Evolutionary conservation across 257 asterid genomes (phyloP).

Genomic region (Scutellaria galericulata): DNA sequence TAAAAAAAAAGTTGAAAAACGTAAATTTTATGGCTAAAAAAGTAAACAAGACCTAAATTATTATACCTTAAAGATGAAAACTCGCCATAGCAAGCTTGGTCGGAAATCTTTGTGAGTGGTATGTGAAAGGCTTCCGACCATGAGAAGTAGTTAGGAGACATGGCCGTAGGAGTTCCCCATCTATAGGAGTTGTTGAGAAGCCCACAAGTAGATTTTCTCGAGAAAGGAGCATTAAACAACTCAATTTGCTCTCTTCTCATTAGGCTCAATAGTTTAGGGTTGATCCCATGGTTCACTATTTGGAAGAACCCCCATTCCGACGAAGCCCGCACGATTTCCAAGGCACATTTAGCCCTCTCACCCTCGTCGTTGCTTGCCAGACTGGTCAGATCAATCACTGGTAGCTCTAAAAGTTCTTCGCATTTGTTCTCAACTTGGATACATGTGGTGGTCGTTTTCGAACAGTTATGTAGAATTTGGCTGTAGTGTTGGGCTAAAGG

Average conservation of each 20-base stretch:
- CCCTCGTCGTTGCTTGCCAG: slow-evolving; percentile 35
- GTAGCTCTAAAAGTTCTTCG: slow-evolving; percentile 37
- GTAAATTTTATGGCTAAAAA: no score
- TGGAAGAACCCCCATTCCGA: slow-evolving; percentile 82
- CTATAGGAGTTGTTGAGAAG: slow-evolving; percentile 63
- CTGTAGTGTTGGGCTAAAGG: slow-evolving; percentile 37
- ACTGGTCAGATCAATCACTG: slow-evolving; percentile 48
- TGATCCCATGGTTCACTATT: slow-evolving; percentile 69
- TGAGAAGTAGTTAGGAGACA: slow-evolving; percentile 56
- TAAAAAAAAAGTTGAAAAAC: no score
- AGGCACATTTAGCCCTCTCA: slow-evolving; percentile 39
- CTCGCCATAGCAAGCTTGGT: slow-evolving; percentile 55
- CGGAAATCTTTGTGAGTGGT: slow-evolving; percentile 58
- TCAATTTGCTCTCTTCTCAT: slow-evolving; percentile 60
- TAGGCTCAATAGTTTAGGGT: slow-evolving; percentile 36
- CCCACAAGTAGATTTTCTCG: slow-evolving; percentile 53
- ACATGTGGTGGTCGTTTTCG: not conserved
- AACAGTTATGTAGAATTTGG: slow-evolving; percentile 6
- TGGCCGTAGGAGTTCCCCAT: slow-evolving; percentile 70
- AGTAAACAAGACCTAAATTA: no score
- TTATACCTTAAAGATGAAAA: slow-evolving; percentile 58
- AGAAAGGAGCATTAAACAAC: slow-evolving; percentile 55
- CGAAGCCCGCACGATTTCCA: slow-evolving; percentile 51
- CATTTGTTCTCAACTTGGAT: not conserved
- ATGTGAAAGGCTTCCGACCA: slow-evolving; percentile 84